A percentile compares a stretch with the other conserved stretches of the same genome.
These are phyloP conservation scores for Geosmithia putterillii DNA, from an alignment of 2,329 filamentous ascomycete genomes.

Conservation along the genomic window DNA sequence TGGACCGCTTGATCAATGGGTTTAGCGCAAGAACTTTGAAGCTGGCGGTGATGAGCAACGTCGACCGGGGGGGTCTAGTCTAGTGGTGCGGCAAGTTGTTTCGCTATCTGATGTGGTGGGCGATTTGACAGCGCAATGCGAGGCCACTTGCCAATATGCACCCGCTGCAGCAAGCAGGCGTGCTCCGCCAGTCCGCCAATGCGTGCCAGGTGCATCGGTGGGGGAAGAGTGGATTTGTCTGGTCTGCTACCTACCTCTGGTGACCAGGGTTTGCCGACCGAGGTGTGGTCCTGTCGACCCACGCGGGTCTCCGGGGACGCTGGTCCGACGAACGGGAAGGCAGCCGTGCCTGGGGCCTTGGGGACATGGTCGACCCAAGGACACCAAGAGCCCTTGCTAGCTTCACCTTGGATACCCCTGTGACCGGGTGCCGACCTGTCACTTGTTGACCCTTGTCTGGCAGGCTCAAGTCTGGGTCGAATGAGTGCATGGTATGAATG, in stretches of 20 bases:
- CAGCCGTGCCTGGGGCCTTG: not conserved
- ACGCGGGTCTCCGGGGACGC: constrained; percentile 1
- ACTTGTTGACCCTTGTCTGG: not conserved
- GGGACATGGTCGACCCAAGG: not conserved
- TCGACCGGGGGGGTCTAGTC: not conserved
- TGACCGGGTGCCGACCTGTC: not conserved
- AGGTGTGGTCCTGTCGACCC: not conserved
- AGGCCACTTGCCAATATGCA: no score
- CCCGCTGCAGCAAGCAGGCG: not conserved
- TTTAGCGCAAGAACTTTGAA: constrained; percentile 1
- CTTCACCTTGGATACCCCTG: not conserved
- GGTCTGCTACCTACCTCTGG: no score
- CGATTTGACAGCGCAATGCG: no score
- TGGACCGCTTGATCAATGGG: not conserved
- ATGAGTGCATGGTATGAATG: no score
- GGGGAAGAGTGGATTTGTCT: not conserved
- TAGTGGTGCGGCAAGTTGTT: not conserved
- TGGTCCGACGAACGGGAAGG: not conserved
- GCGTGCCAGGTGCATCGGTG: not conserved
- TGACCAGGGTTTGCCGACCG: not conserved
- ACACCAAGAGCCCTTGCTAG: not conserved
- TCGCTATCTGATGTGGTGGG: not conserved
- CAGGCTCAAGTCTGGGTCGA: no score
- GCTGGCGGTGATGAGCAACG: constrained; percentile 2
- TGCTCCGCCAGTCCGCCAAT: not conserved